Evolutionary conservation across 2,329 filamentous ascomycete species (phyloP).

Genomic region (Cladorrhinum sp.): DNA sequence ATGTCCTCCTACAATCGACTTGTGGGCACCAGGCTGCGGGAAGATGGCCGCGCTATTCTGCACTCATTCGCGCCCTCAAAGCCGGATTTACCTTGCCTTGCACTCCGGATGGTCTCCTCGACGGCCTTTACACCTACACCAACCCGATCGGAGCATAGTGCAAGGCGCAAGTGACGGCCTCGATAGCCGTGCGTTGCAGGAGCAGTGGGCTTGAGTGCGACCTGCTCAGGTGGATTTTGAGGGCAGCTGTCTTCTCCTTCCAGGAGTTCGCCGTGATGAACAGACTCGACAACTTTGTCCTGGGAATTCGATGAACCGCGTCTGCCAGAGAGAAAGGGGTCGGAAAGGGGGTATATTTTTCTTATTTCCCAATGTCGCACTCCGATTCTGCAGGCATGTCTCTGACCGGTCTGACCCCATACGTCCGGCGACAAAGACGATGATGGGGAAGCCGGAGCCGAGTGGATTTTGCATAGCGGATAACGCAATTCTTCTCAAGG

Average conservation of each 20-base stretch:
- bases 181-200: conserved; percentile 4
- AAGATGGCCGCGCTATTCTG: neutral
- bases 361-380: neutral
- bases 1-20: neutral
- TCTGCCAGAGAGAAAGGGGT: neutral
- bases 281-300: neutral
- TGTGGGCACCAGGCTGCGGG: neutral
- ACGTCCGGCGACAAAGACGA: neutral
- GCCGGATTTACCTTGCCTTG: neutral
- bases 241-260: conserved; percentile 1
- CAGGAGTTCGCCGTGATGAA: conserved; percentile 6
- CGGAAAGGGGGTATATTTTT: neutral
- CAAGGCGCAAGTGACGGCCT: neutral
- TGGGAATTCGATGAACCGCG: neutral
- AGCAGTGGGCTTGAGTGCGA: neutral
- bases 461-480: neutral
- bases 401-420: neutral
- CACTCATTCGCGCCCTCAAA: neutral
- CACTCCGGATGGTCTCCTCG: neutral
- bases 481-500: too few species aligned
- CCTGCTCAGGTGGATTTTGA: neutral
- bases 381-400: neutral
- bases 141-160: conserved; percentile 8
- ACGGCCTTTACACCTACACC: neutral
- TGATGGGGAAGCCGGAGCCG: neutral